Evolutionary conservation across 768 basidiomycete genomes (phyloP).

Genomic region (Russula vinacea): DNA sequence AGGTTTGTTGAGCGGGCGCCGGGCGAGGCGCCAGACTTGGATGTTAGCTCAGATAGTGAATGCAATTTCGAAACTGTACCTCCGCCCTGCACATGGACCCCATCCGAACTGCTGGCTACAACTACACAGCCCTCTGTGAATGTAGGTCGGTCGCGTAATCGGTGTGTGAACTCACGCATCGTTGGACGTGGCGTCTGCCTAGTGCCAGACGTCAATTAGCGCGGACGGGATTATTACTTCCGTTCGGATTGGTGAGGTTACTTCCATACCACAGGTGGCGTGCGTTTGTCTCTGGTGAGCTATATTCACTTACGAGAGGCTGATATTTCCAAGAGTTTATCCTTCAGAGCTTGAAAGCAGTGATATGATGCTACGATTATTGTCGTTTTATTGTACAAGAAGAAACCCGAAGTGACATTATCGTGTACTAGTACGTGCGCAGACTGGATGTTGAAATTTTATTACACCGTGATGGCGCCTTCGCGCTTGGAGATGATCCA

Average conservation of each 20-base stretch:
- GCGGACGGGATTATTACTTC: neutral
- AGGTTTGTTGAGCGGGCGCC: neutral
- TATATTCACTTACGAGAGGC: neutral
- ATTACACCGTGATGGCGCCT: conserved; percentile 22
- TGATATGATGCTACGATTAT: neutral
- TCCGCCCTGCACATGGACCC: neutral
- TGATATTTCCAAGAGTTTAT: neutral
- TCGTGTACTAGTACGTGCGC: no score
- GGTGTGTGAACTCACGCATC: conserved; percentile 1
- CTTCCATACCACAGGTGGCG: neutral
- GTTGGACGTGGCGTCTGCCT: neutral
- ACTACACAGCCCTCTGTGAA: neutral
- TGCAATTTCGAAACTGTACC: conserved; percentile 1
- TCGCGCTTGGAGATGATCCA: conserved; percentile 37
- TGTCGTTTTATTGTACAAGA: neutral
- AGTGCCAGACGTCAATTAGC: neutral
- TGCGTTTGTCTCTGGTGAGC: neutral
- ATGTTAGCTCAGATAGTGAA: neutral
- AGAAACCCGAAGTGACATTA: neutral
- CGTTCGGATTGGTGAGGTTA: neutral
- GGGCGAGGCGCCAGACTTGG: neutral
- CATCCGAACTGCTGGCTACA: neutral
- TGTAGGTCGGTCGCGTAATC: neutral
- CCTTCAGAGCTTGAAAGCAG: neutral
- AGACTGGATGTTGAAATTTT: no score